Evolutionary conservation across 805 yeast genomes (phyloP).

Genomic region (Metschnikowia arizonensis): DNA sequence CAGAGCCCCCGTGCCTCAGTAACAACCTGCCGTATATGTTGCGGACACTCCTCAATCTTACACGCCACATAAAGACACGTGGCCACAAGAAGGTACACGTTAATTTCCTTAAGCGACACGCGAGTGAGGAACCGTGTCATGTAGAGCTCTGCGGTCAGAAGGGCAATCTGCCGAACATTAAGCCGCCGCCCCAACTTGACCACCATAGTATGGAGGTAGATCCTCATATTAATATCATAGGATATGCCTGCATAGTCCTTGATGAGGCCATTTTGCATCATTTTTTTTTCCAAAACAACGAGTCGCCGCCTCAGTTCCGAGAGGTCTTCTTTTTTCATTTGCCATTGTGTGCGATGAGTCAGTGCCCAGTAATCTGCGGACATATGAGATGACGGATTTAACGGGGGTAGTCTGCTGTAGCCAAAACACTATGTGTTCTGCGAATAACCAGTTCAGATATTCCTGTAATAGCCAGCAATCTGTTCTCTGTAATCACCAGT

Average conservation of each 20-base stretch:
- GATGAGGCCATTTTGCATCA: slow-evolving; percentile 42
- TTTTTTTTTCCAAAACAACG: slow-evolving; percentile 37
- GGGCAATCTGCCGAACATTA: slow-evolving; percentile 72
- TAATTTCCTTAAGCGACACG: slow-evolving; percentile 75
- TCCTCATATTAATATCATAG: slow-evolving; percentile 61
- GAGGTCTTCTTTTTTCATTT: slow-evolving; percentile 62
- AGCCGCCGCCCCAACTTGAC: slow-evolving; percentile 76
- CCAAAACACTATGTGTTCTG: too few relatives aligned
- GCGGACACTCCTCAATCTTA: slow-evolving; percentile 94
- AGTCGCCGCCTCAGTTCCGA: slow-evolving; percentile 42
- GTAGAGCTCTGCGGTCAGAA: slow-evolving; percentile 87
- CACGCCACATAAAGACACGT: slow-evolving; percentile 87
- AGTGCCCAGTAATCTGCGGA: slow-evolving; percentile 88
- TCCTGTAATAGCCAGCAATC: too few relatives aligned
- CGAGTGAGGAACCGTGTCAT: slow-evolving; percentile 70
- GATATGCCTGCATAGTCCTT: slow-evolving; percentile 43
- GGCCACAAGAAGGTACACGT: slow-evolving; percentile 74
- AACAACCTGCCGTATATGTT: slow-evolving; percentile 78
- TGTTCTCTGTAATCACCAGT: too few relatives aligned
- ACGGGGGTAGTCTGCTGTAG: too few relatives aligned
- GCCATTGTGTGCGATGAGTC: slow-evolving; percentile 80
- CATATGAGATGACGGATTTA: slow-evolving; percentile 46
- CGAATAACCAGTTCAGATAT: too few relatives aligned
- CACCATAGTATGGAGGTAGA: slow-evolving; percentile 71
- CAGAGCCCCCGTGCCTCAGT: slow-evolving; percentile 84